Evolutionary conservation across 805 yeast species (phyloP), one percentile per base, ranked within the genome.

Genomic region (Kurtzmaniella fragi): DNA sequence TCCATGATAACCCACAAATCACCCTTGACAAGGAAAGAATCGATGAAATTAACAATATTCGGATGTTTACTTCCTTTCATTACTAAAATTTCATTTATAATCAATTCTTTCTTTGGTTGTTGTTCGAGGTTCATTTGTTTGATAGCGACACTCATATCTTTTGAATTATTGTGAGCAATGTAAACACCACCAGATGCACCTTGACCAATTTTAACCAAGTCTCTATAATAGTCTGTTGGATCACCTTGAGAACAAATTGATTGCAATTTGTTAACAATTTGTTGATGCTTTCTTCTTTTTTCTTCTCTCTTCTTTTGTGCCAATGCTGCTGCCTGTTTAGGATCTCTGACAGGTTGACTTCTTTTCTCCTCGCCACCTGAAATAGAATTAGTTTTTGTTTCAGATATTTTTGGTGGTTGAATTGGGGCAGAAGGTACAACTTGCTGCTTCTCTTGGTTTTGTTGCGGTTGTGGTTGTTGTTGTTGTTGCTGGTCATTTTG

Each of bases 1-100:
- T 93, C 99, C 99, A 93, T 93, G 26, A 95, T 85, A n/a, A 93
- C 99, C 96, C 98, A 91, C 43, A 93, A 70, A 54, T 93, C 97
- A 42, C 39, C 39, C 13, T 74, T 45, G 91, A 65, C 34, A 23
- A 36, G 20, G 54, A 87, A 95, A 1, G 96, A 88, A 56, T 91
- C 98, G 43, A 93, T 64, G 62, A 87, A 93, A 59, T 91, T 93
- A 42, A 93, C 99, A 62, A 93, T 93, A 58, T 93, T 93, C 44
- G 84, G 82, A 64, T 93, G 98, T 46, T 85, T 90, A 12, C 95
- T 82, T 54, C 89, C 97, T 59, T 88, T 88, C 99, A 93, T 93
- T 17, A 93, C 97, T 50, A 91, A 65, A 49, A 93, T 93, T 65
- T 93, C 99, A 63, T 91, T 91, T 39, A 93, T 91, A 48, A 93